A percentile compares a stretch with the other conserved stretches of the same genome.
Evolutionary conservation across 306 rosid species (phyloP).

Genomic region (Hippophae tibetana): DNA sequence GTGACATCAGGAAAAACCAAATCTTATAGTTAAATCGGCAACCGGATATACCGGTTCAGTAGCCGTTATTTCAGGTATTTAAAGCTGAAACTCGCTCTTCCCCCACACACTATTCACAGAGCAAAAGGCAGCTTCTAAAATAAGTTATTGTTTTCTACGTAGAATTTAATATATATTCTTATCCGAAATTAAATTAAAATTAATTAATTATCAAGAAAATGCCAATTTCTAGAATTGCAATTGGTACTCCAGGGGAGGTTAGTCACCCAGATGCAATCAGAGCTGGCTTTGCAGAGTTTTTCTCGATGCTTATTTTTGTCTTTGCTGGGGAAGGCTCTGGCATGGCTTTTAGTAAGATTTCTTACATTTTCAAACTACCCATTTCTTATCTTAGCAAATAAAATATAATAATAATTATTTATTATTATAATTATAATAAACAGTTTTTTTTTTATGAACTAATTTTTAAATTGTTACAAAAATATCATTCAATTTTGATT

Average conservation of each 20-base stretch:
- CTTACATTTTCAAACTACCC: not conserved
- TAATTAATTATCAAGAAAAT: slow-evolving; percentile 14
- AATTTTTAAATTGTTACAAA: too few species aligned
- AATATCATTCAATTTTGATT: too few species aligned
- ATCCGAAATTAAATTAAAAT: not conserved
- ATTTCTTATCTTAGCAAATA: not conserved
- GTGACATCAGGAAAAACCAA: slow-evolving; percentile 7
- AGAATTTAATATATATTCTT: not conserved
- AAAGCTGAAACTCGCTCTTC: not conserved
- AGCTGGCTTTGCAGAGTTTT: slow-evolving; percentile 66
- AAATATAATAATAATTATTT: too few species aligned
- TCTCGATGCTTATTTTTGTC: slow-evolving; percentile 67
- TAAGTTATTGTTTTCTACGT: not conserved
- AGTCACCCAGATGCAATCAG: slow-evolving; percentile 64
- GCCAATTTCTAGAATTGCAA: slow-evolving; percentile 47
- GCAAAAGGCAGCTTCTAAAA: not conserved
- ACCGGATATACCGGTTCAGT: slow-evolving; percentile 34
- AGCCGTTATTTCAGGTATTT: slow-evolving; percentile 31
- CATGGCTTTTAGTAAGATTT: slow-evolving; percentile 53
- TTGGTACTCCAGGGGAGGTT: slow-evolving; percentile 67
- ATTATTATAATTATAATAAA: too few species aligned
- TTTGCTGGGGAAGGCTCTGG: slow-evolving; percentile 88
- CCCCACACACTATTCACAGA: not conserved
- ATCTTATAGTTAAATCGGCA: slow-evolving; percentile 1
- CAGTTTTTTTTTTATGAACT: too few species aligned